A percentile compares a stretch with the other conserved stretches of the same genome.
Evolutionary conservation across 1,284 basidiomycete genomes (phyloP).

Genomic region (Marasmius fiardii): DNA sequence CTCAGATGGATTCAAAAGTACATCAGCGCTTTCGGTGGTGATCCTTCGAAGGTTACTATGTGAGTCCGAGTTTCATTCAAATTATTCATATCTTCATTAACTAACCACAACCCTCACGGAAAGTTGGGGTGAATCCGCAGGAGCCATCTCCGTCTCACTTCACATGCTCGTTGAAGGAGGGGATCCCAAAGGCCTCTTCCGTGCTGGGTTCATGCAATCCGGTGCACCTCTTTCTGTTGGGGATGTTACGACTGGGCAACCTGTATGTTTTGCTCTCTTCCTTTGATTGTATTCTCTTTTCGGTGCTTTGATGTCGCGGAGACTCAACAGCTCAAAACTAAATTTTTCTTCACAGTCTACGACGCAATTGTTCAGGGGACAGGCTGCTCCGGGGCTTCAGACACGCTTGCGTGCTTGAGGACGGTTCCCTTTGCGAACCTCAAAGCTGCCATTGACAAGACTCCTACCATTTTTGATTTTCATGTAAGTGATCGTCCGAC

Average conservation of each 20-base stretch:
- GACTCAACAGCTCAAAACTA: neutral
- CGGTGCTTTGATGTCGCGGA: no score
- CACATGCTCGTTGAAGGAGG: conserved; percentile 54
- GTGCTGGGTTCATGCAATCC: conserved; percentile 50
- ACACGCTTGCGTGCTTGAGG: conserved; percentile 49
- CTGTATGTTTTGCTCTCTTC: no score
- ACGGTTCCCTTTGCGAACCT: conserved; percentile 37
- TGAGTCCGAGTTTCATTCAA: conserved; percentile 23
- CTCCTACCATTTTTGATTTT: conserved; percentile 41
- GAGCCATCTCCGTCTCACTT: conserved; percentile 46
- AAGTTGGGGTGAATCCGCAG: conserved; percentile 58
- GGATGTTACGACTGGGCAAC: conserved; percentile 38
- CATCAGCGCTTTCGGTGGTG: conserved; percentile 60
- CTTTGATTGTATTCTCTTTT: conserved; percentile 1
- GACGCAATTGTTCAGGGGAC: conserved; percentile 42
- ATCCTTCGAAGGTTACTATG: conserved; percentile 56
- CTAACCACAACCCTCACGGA: conserved; percentile 2
- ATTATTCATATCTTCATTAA: neutral
- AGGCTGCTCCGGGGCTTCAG: conserved; percentile 35
- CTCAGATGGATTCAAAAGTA: conserved; percentile 63
- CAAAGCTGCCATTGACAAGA: conserved; percentile 39
- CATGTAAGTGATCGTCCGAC: conserved; percentile 28
- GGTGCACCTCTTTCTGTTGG: conserved; percentile 42
- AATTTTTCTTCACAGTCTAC: conserved; percentile 29
- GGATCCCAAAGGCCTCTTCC: conserved; percentile 46